Conservation (phyloP, 768 basidiomycete species). For the Serendipita sp. region DNA sequence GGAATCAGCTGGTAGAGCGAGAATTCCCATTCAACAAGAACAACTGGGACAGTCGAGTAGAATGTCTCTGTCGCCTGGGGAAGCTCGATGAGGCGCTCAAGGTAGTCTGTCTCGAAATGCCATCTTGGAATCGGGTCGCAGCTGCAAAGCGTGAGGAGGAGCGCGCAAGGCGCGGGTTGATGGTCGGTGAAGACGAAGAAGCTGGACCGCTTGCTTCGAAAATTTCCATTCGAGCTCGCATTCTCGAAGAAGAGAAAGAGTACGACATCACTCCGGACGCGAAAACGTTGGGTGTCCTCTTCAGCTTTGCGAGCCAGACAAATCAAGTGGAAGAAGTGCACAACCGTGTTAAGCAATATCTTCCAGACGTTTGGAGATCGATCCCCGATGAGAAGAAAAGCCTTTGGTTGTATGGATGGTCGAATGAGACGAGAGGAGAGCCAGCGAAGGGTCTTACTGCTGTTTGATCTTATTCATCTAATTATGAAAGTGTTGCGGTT, state of each 20-base stretch:
- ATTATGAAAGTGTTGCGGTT: background rate
- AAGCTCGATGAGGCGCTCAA: conserved; percentile 51
- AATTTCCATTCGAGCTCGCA: background rate
- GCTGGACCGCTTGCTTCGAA: background rate
- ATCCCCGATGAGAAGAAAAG: background rate
- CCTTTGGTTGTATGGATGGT: background rate
- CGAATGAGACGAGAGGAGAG: background rate
- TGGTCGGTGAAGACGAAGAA: background rate
- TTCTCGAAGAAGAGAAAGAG: background rate
- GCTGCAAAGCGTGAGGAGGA: background rate
- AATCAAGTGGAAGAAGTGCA: conserved; percentile 9
- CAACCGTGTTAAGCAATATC: conserved; percentile 9
- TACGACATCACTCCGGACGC: conserved; percentile 31
- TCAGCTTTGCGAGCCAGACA: conserved; percentile 26
- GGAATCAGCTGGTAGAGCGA: conserved; percentile 32
- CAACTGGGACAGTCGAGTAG: conserved; percentile 73
- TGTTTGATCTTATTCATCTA: background rate
- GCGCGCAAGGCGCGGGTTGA: background rate
- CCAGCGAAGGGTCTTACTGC: background rate
- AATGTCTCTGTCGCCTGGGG: conserved; percentile 66
- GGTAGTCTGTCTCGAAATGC: conserved; percentile 51
- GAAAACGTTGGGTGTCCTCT: conserved; percentile 36
- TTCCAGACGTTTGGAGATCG: conserved; percentile 11
- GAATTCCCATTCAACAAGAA: conserved; percentile 41
- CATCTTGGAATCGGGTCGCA: background rate